phyloP scores from a whole-genome alignment of 2,329 filamentous ascomycete genomes.

The Penicillium vulpinum region DNA sequence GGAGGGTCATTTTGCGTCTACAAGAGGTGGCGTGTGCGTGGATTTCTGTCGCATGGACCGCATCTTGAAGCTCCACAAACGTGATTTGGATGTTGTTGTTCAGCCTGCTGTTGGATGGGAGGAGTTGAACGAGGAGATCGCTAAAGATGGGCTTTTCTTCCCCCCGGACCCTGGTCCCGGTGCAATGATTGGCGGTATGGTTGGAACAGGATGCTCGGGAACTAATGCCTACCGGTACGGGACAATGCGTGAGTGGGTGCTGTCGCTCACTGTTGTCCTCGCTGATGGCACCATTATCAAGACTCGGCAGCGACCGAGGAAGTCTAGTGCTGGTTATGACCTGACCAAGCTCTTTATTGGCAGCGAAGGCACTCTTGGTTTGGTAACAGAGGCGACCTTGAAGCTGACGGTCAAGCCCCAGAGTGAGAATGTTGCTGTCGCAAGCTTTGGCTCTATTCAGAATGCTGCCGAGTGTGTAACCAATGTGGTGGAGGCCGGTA shows the following conservation, averaged over 20 bases:
- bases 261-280: constrained; percentile 81
- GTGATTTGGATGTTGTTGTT: constrained; percentile 73
- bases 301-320: constrained; percentile 82
- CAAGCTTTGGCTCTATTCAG: constrained; percentile 64
- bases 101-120: constrained; percentile 88
- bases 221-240: constrained; percentile 92
- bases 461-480: constrained; percentile 77
- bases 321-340: constrained; percentile 90
- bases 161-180: constrained; percentile 88
- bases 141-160: constrained; percentile 77
- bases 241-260: constrained; percentile 93
- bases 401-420: constrained; percentile 82
- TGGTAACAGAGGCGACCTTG: constrained; percentile 87
- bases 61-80: constrained; percentile 73
- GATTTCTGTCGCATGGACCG: constrained; percentile 85
- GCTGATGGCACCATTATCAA: constrained; percentile 89
- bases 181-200: constrained; percentile 81
- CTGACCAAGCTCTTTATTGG: constrained; percentile 87
- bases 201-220: constrained; percentile 58
- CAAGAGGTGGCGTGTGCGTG: constrained; percentile 77
- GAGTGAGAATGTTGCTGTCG: constrained; percentile 77
- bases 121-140: constrained; percentile 74
- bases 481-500: constrained; percentile 73
- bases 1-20: constrained; percentile 85
- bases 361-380: constrained; percentile 84